Evolutionary conservation across 352 stramenopile genomes (phyloP), one percentile per base, ranked within the genome.

Genomic region (Globisporangium viniferum): DNA sequence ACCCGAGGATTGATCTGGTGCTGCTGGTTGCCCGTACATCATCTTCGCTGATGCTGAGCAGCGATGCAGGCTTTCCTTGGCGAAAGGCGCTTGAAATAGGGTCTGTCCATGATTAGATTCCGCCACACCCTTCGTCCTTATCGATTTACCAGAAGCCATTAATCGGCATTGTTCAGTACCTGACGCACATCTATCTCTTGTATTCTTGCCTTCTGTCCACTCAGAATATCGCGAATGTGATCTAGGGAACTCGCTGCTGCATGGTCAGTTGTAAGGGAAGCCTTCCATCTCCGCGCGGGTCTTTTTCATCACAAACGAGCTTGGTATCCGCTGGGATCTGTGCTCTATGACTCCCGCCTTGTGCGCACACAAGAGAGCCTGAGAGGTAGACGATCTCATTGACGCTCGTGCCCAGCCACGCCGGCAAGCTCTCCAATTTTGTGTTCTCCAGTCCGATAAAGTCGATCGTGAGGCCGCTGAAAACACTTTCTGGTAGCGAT

Each of bases 391-490:
- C 41, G 31, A 49, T 15, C 44, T 70, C 64, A 24, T 36, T 59
- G 10, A 70, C 46, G 18, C 18, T 64, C 3, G 44, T 22, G 6
- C 60, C 4, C 4, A 36, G 68, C 73, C 71, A 80, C 0, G 29
- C 10, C 8, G 73, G 67, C 1, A 75, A 29, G 6, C 18, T 24
- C 7, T n/a, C 10, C 5, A 80, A 33, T 5, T 63, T 53, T 2
- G 73, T 76, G 35, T 55, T 62, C 35, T 64, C 68, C 0, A 77
- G 31, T 20, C 41, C 53, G 5, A 80, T 31, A 33, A 76, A 76
- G 27, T 60, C 71, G 29, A 77, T 69, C 1, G 36, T 22, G 5
- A 59, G 20, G 4, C 22, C 24, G 14, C 69, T 57, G 33, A 59
- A 58, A 3, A 74, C 64, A 2, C 20, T 46, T 2, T 57, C 9